Conservation (phyloP, 2,329 filamentous ascomycete species). For the Camillea tinctor region DNA sequence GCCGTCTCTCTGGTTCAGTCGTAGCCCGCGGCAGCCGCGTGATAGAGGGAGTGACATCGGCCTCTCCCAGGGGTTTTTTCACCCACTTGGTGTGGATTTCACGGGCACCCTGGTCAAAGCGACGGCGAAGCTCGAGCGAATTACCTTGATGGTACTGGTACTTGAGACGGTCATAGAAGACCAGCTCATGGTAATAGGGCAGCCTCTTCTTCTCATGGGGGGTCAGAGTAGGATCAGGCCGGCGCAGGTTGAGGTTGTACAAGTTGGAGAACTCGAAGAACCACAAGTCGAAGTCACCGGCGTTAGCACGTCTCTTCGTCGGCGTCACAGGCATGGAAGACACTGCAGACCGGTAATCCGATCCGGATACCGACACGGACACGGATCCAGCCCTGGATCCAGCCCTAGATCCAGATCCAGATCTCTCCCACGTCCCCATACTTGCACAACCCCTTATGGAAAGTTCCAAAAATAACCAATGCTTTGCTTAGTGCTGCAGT, state of each 20-base stretch:
- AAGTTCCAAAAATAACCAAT: background rate
- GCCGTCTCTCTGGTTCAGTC: slow-evolving; percentile 25
- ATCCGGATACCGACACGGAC: slow-evolving; percentile 1
- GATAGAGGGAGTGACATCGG: slow-evolving; percentile 20
- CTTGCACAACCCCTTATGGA: background rate
- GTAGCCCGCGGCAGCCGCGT: slow-evolving; percentile 23
- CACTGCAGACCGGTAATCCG: background rate
- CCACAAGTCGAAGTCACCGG: slow-evolving; percentile 25
- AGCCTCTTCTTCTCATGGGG: slow-evolving; percentile 15
- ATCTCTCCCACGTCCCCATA: slow-evolving; percentile 3
- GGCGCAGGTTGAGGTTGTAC: slow-evolving; percentile 27
- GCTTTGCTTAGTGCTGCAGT: background rate
- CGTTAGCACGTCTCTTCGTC: slow-evolving; percentile 8
- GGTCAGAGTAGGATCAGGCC: slow-evolving; percentile 20
- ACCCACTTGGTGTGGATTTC: slow-evolving; percentile 30
- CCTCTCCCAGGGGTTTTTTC: slow-evolving; percentile 24
- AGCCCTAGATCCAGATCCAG: slow-evolving; percentile 13
- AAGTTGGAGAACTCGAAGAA: slow-evolving; percentile 31
- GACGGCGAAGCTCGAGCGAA: slow-evolving; percentile 11
- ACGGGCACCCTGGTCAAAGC: slow-evolving; percentile 23
- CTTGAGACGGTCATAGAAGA: slow-evolving; percentile 24
- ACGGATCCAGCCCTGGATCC: slow-evolving; percentile 15
- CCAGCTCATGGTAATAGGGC: slow-evolving; percentile 23
- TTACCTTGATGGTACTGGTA: slow-evolving; percentile 23
- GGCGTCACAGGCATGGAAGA: slow-evolving; percentile 11